These are phyloP conservation scores for Aspergillus transmontanensis DNA, from an alignment of 2,329 filamentous ascomycete genomes.

Conservation along the genomic window DNA sequence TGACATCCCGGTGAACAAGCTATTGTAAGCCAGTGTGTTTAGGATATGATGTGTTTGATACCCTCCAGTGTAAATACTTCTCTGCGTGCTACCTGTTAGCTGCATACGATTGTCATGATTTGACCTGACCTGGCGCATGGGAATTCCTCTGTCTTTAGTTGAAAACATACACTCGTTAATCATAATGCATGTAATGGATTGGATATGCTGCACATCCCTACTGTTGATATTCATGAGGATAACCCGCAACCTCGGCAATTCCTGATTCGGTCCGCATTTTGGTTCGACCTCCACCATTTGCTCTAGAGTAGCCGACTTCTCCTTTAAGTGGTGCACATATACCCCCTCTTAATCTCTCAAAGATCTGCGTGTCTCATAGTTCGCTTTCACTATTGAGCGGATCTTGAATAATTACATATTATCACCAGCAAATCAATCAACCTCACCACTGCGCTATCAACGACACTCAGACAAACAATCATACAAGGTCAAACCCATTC, in stretches of 20 bases:
- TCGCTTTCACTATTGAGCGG: background rate
- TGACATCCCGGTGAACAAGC: conserved; percentile 18
- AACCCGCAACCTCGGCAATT: conserved; percentile 20
- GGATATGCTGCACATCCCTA: background rate
- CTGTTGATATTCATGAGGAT: background rate
- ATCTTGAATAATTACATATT: too few relatives aligned
- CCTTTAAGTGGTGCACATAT: background rate
- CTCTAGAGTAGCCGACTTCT: background rate
- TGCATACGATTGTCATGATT: conserved; percentile 17
- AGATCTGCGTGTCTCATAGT: background rate
- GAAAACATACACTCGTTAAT: conserved; percentile 9
- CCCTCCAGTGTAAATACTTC: conserved; percentile 12
- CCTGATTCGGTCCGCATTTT: background rate
- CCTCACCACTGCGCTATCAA: background rate
- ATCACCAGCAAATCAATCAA: background rate
- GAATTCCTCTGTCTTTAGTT: conserved; percentile 7
- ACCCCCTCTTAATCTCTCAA: background rate
- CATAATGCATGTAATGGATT: conserved; percentile 7
- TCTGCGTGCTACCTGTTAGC: conserved; percentile 6
- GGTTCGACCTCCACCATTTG: conserved; percentile 16
- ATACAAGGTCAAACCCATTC: background rate
- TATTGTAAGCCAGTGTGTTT: conserved; percentile 3
- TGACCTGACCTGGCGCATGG: conserved; percentile 17
- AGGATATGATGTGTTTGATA: conserved; percentile 15
- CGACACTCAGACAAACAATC: background rate